These are phyloP conservation scores for Drechslerella stenobrocha DNA, from an alignment of 2,329 filamentous ascomycete species.

Conservation along the genomic window DNA sequence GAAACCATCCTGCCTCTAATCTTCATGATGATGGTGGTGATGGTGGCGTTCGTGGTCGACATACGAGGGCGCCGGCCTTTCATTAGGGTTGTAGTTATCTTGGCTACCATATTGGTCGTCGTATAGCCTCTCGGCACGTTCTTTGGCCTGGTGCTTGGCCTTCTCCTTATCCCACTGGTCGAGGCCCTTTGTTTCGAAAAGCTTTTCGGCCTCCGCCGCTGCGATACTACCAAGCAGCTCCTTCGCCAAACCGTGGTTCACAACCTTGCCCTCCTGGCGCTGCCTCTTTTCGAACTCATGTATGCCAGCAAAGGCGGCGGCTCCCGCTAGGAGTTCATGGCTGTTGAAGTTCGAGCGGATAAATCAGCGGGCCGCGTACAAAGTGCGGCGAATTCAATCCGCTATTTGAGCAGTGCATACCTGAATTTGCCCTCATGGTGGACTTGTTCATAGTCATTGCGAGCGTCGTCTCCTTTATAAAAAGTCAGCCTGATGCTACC, in stretches of 20 bases:
- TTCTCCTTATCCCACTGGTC: constrained; percentile 60
- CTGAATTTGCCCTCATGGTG: constrained; percentile 34
- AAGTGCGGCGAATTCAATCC: background rate
- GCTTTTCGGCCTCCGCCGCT: constrained; percentile 40
- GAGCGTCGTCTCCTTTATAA: constrained; percentile 16
- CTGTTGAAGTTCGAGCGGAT: background rate
- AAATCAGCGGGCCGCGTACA: background rate
- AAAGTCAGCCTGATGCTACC: no score
- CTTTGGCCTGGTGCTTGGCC: constrained; percentile 58
- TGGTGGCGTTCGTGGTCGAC: constrained; percentile 13
- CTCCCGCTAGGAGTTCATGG: constrained; percentile 41
- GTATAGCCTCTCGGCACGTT: constrained; percentile 58
- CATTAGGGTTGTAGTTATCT: constrained; percentile 54
- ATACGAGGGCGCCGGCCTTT: constrained; percentile 2
- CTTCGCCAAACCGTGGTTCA: constrained; percentile 45
- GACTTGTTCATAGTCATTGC: constrained; percentile 10
- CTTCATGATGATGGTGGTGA: constrained; percentile 32
- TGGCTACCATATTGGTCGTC: constrained; percentile 59
- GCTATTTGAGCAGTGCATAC: constrained; percentile 9
- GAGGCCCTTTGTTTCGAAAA: constrained; percentile 59
- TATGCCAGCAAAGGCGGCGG: constrained; percentile 31
- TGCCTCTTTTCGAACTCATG: constrained; percentile 43
- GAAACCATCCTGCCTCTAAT: background rate
- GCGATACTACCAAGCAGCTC: constrained; percentile 34
- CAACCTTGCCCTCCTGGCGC: constrained; percentile 26